Conservation (phyloP, 2,329 filamentous ascomycete genomes). For the Thelonectria blattea region DNA sequence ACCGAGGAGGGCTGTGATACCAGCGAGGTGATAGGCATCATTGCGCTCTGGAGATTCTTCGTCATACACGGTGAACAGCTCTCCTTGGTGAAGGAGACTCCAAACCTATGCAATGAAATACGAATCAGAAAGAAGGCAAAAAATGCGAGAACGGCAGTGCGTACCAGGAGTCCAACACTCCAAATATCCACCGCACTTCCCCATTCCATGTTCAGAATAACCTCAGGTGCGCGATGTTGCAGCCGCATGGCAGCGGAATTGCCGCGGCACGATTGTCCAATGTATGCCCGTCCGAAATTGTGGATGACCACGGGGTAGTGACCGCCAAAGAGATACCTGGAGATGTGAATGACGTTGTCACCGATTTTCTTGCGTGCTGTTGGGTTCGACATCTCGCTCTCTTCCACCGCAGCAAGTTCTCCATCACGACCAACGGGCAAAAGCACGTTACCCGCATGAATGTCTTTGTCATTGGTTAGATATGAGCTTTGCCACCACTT, state of each 20-base stretch:
- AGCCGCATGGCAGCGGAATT: slow-evolving; percentile 41
- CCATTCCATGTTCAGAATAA: slow-evolving; percentile 46
- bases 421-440: slow-evolving; percentile 38
- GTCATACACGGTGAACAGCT: slow-evolving; percentile 28
- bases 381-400: slow-evolving; percentile 40
- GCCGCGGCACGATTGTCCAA: slow-evolving; percentile 32
- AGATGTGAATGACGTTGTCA: slow-evolving; percentile 41
- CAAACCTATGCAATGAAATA: slow-evolving; percentile 30
- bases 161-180: slow-evolving; percentile 45
- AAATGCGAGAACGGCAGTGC: background rate
- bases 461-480: slow-evolving; percentile 34
- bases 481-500: background rate
- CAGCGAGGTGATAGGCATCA: slow-evolving; percentile 38
- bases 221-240: slow-evolving; percentile 45
- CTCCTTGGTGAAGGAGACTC: slow-evolving; percentile 32
- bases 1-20: slow-evolving; percentile 38
- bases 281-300: slow-evolving; percentile 47
- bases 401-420: slow-evolving; percentile 38
- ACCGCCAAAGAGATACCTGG: slow-evolving; percentile 41
- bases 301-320: slow-evolving; percentile 41
- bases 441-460: slow-evolving; percentile 47
- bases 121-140: background rate
- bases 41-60: slow-evolving; percentile 28
- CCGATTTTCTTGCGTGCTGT: slow-evolving; percentile 39
- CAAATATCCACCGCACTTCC: slow-evolving; percentile 44